Evolutionary conservation across 2,329 filamentous ascomycete genomes (phyloP).

Genomic region (Scleromitrula shiraiana): DNA sequence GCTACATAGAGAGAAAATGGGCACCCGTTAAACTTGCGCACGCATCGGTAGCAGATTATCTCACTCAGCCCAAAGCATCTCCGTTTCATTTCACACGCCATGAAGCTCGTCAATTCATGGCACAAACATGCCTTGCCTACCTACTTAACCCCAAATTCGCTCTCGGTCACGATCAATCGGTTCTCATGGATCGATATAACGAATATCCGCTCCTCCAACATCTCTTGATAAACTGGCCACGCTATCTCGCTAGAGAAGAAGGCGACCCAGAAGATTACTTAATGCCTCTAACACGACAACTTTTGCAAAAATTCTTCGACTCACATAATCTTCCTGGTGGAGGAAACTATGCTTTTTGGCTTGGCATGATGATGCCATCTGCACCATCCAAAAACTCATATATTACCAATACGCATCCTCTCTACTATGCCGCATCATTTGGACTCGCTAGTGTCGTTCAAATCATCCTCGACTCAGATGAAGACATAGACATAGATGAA

Average conservation of each 20-base stretch:
- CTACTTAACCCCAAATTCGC: constrained; percentile 15
- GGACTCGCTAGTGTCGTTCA: constrained; percentile 16
- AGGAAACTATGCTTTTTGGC: constrained; percentile 19
- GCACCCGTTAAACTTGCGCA: constrained; percentile 16
- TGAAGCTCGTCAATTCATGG: constrained; percentile 14
- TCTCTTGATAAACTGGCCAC: constrained; percentile 9
- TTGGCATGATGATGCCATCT: constrained; percentile 14
- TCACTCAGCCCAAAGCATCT: constrained; percentile 11
- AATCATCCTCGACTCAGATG: constrained; percentile 13
- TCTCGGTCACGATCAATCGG: background rate
- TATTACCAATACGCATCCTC: constrained; percentile 13
- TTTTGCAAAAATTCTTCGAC: constrained; percentile 15
- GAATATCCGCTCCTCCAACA: constrained; percentile 15
- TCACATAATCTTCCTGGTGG: constrained; percentile 12
- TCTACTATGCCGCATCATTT: constrained; percentile 21
- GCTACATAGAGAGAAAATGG: background rate
- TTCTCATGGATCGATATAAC: constrained; percentile 1
- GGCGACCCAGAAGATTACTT: constrained; percentile 9
- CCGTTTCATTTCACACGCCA: constrained; percentile 14
- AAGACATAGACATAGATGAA: constrained; percentile 14
- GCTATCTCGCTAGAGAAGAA: constrained; percentile 4
- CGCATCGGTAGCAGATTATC: constrained; percentile 19
- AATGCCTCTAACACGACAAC: constrained; percentile 8
- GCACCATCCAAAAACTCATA: constrained; percentile 1
- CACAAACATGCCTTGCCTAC: constrained; percentile 15